Base-by-base conservation (phyloP, 306 rosid genomes). In the Delonix regia region DNA sequence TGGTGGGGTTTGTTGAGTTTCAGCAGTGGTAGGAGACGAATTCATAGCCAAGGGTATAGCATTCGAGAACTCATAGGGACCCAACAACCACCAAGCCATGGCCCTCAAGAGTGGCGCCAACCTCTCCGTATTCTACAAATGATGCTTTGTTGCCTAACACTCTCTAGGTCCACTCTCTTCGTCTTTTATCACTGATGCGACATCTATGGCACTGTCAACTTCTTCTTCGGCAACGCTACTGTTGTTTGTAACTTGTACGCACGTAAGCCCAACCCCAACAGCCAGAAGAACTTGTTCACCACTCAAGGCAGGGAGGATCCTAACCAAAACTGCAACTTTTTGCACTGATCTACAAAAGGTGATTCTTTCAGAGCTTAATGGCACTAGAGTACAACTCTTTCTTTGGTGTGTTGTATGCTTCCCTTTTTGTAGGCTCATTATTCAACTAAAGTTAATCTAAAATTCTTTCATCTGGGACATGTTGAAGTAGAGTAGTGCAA, bases 241-340 rank as follows among this genome's bases (percentile, higher is more conserved):
- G 92, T 80, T 0, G 94, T 94, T 2, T 91, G 97, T 83, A 90
- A 87, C 77, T 30, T 94, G 4, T 94, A 94, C 62, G 96, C 97
- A 0, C 89, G 98, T 2, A 85, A 81, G 34, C 98, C 98, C 4
- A 83, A 82, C 21, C 70, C 73, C 0, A 85, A 87, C n/a, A n/a
- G n/a, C n/a, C 98, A 94, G 21, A 86, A 76, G 51, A 94, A 94
- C 82, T 12, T 91, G 6, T 87, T 89, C 92, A 94, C 97, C 0
- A 97, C 98, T 0, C 98, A 94, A 48, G 97, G 97, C 10, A 84
- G 97, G 4, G 90, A 85, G 18, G 98, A 94, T 51, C 98, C 97
- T 0, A 90, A 90, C 80, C 96, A 94, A 12, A 91, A 91, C 92
- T n/a, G n/a, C n/a, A n/a, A n/a, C n/a, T n/a, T n/a, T n/a, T n/a